Percentiles rank a stretch among this genome's conserved stretches.
Evolutionary conservation across 2,329 filamentous ascomycete species (phyloP).

Genomic region (Celoporthe dispersa): DNA sequence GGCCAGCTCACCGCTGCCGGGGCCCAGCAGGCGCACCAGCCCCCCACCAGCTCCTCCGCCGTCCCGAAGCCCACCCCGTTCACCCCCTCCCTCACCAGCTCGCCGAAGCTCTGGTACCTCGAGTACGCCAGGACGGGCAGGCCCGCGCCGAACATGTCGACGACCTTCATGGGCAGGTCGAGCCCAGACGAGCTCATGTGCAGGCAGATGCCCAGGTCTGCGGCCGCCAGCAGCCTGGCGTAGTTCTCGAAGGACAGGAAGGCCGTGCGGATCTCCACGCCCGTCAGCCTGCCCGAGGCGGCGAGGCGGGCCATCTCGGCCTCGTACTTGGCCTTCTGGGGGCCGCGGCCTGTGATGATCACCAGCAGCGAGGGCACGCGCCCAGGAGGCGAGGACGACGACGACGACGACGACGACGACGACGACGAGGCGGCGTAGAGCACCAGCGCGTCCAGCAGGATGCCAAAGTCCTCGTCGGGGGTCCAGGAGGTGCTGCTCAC

Average conservation of each 20-base stretch:
- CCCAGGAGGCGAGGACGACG: conserved; percentile 24
- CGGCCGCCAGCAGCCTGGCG: conserved; percentile 78
- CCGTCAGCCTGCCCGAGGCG: conserved; percentile 64
- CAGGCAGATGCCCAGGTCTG: conserved; percentile 87
- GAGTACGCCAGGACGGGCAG: conserved; percentile 88
- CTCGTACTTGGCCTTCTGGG: conserved; percentile 78
- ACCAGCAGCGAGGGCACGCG: conserved; percentile 71
- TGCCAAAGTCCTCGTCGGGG: conserved; percentile 89
- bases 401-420: no score
- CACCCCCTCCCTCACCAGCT: conserved; percentile 84
- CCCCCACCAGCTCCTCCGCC: conserved; percentile 66
- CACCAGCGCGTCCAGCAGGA: conserved; percentile 83
- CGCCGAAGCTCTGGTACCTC: conserved; percentile 83
- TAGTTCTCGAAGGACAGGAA: conserved; percentile 89
- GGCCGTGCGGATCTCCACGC: conserved; percentile 75
- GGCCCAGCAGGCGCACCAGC: conserved; percentile 66
- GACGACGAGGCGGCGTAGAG: conserved; percentile 56
- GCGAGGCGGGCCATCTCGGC: conserved; percentile 66
- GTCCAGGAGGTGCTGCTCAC: conserved; percentile 98
- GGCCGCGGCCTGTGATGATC: conserved; percentile 94
- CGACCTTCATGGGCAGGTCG: conserved; percentile 97
- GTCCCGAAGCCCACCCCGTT: conserved; percentile 88
- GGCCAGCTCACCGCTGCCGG: conserved; percentile 60
- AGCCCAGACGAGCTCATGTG: conserved; percentile 95
- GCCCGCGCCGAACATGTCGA: conserved; percentile 97